Conservation (phyloP, 2,329 filamentous ascomycete species). For the Talaromyces sp. region DNA sequence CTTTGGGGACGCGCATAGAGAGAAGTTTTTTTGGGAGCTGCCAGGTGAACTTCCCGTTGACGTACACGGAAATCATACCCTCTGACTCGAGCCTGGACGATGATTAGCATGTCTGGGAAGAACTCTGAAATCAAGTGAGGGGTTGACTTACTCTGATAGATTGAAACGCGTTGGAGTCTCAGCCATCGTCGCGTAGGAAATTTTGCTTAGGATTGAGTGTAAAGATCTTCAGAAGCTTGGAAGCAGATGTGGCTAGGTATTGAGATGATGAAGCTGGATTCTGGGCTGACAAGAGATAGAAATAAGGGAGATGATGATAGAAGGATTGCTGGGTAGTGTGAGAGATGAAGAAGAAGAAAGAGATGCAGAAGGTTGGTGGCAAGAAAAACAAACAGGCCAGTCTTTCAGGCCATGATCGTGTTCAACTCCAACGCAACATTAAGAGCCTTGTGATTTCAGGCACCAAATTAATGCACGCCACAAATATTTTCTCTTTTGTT, state of each 20-base stretch:
- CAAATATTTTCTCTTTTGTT: not conserved
- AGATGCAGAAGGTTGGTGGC: not conserved
- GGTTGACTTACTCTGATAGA: not conserved
- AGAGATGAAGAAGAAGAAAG: not conserved
- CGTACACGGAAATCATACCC: constrained; percentile 5
- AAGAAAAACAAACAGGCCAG: not conserved
- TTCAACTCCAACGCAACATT: not conserved
- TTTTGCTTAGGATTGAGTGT: too few relatives aligned
- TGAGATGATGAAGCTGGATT: too few relatives aligned
- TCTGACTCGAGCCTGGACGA: constrained; percentile 3
- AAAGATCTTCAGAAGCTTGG: too few relatives aligned
- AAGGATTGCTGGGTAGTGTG: not conserved
- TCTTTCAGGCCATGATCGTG: not conserved
- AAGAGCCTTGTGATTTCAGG: not conserved
- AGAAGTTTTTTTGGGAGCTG: constrained; percentile 5
- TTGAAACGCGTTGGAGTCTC: not conserved
- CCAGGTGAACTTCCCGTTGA: constrained; percentile 10
- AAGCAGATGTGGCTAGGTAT: too few relatives aligned
- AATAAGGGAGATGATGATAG: too few relatives aligned
- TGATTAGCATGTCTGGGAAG: not conserved
- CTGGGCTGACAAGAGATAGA: too few relatives aligned
- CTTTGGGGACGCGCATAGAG: not conserved
- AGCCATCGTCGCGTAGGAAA: not conserved
- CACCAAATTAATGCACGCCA: not conserved
- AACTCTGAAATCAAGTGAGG: too few relatives aligned